Evolutionary conservation across 129 eudicot genomes (phyloP), one percentile per base, ranked within the genome.

Genomic region (Saposhnikovia divaricata): DNA sequence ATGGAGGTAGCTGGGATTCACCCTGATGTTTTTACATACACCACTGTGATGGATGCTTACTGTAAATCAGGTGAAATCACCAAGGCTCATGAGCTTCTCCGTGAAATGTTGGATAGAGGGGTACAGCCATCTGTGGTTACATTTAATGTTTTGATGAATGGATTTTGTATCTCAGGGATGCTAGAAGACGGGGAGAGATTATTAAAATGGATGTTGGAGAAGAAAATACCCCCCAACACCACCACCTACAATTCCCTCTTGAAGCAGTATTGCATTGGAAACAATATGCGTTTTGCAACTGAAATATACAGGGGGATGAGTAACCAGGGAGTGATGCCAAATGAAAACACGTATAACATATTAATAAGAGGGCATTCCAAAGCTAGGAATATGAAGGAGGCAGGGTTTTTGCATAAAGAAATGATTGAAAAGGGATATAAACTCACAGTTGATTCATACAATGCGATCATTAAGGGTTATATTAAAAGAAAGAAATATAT

Each of bases 321-420:
- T 80, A 77, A 81, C 48, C 79, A 80, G 74, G 90, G 92, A 39
- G 88, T 92, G 80, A 76, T 82, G 47, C 93, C 99, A 2, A 84
- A 92, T 87, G 86, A 76, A 38, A 96, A 88, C 80, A 90, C 99
- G 0, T 96, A 87, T 77, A 89, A 92, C 78, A 91, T 92, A 76
- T 76, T 96, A 55, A 85, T 96, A 79, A 88, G 88, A 86, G 98
- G 99, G 80, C 98, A 96, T 81, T 90, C 91, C 77, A 96, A 92
- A 78, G 93, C 95, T 72, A 89, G 99, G 46, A 96, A 92, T 79
- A 90, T 96, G 98, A 96, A 92, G 86, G 99, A 96, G 89, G 97
- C 98, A 15, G 92, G 93, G 92, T 96, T 71, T 88, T 88, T 96
- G 89, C 91, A 83, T 71, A 88, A 85, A 85, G 97, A 96, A 78